Percentiles rank a stretch among this genome's conserved stretches.
Evolutionary conservation across 2,329 filamentous ascomycete species (phyloP).

Genomic region (Metarhizium anisopliae): DNA sequence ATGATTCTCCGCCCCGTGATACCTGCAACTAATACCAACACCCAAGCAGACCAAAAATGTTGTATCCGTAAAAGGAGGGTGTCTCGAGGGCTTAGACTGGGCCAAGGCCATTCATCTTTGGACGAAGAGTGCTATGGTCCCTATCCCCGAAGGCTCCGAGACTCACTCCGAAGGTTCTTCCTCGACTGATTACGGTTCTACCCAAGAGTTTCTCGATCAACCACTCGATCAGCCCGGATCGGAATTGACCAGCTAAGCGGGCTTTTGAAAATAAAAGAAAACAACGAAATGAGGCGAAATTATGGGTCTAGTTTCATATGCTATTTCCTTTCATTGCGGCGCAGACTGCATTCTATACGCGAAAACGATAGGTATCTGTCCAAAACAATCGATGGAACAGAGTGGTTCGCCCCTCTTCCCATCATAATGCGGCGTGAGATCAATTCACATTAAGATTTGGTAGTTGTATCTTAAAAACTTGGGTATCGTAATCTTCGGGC

Average conservation of each 20-base stretch:
- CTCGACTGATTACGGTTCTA: conserved; percentile 31
- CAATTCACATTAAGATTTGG: neutral
- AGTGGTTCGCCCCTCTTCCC: neutral
- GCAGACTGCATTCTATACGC: neutral
- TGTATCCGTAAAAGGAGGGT: conserved; percentile 59
- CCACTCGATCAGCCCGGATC: neutral
- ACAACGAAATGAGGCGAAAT: neutral
- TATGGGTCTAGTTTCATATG: neutral
- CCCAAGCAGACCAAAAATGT: conserved; percentile 27
- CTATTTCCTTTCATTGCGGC: neutral
- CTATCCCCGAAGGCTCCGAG: conserved; percentile 57
- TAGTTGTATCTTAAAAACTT: neutral
- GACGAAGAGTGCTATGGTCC: conserved; percentile 58
- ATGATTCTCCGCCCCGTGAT: neutral
- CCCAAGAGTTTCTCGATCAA: conserved; percentile 37
- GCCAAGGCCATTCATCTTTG: conserved; percentile 55
- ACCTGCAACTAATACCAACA: neutral
- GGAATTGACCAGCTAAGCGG: neutral
- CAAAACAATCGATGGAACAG: neutral
- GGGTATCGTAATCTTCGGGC: neutral
- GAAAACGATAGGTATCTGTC: neutral
- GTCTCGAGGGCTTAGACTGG: conserved; percentile 56
- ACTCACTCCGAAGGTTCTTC: conserved; percentile 44
- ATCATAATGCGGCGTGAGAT: neutral
- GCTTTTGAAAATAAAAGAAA: neutral